Evolutionary conservation across 306 rosid genomes (phyloP), one percentile per base, ranked within the genome.

Genomic region (Pyrus betulifolia): DNA sequence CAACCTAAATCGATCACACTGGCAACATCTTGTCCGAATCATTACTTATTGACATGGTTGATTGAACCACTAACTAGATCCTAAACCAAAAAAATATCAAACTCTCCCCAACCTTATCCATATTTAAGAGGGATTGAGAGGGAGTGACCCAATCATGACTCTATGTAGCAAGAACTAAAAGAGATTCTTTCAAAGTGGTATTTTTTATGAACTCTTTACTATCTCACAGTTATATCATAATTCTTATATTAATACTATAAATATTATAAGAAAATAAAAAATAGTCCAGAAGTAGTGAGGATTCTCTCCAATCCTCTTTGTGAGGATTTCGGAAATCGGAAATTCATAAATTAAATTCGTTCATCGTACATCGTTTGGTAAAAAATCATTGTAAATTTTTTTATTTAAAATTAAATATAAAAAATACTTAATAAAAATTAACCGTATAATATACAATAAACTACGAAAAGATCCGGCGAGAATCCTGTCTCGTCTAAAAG

Each of bases 331-430:
- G 8, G 8, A 0, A 0, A 35, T 35, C 2, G 8, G 8, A 0
- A 0, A 35, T 35, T 0, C 2, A 1, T 0, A 35, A 35, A 35
- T 6, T 2, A 35, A 2, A 35, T 6, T 6, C 0, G 2, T 35
- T 35, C 2, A 35, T 35, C 40, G 0, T 35, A 35, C 8, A 35
- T 35, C 2, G 0, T 33, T 1, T 1, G 2, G 0, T 6, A 33
- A 33, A 33, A 33, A 33, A 33, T 33, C 0, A 33, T 35, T 35
- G 0, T 35, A 35, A 6, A 35, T 6, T 35, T 35, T 35, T 35
- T 35, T 35, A 35, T 35, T 35, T 35, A 35, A 35, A 6, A 35
- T 35, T 35, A 0, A 35, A 35, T 35, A 0, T 35, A 35, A 35
- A 35, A 0, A 6, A 0, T 35, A 35, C 8, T 6, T 35, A 0